Evolutionary conservation across 2,329 filamentous ascomycete species (phyloP).

Genomic region (Sclerotinia subarctica): DNA sequence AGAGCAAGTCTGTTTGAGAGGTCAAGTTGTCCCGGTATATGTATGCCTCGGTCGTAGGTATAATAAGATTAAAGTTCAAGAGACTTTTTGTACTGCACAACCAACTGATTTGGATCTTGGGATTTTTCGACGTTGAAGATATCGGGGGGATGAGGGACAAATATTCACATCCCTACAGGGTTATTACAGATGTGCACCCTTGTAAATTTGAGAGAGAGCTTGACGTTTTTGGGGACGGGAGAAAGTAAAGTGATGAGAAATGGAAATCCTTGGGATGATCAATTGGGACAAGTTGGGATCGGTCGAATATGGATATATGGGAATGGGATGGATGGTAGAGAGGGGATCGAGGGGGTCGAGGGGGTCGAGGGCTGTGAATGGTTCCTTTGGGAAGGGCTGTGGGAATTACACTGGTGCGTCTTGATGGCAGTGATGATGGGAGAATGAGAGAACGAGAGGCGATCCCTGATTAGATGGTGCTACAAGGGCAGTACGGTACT

Average conservation of each 20-base stretch:
- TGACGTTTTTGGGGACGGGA: not conserved
- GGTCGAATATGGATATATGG: not conserved
- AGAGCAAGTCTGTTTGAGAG: too few relatives aligned
- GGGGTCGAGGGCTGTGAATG: not conserved
- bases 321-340: not conserved
- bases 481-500: not conserved
- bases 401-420: constrained; percentile 1
- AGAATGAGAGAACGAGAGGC: not conserved
- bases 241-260: constrained; percentile 1
- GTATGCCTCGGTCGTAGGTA: not conserved
- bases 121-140: constrained; percentile 1
- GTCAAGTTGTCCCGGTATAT: not conserved
- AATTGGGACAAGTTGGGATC: not conserved
- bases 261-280: constrained; percentile 14
- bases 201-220: not conserved
- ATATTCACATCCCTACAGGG: not conserved
- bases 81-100: not conserved
- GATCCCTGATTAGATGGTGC: not conserved
- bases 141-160: constrained; percentile 7
- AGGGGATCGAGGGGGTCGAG: not conserved
- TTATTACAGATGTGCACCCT: not conserved
- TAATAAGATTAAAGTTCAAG: not conserved
- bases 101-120: too few relatives aligned
- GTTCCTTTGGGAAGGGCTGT: not conserved
- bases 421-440: constrained; percentile 4